These are phyloP conservation scores for Isabelozyma pseudorhagii DNA, from an alignment of 805 yeast genomes.

Conservation along the genomic window DNA sequence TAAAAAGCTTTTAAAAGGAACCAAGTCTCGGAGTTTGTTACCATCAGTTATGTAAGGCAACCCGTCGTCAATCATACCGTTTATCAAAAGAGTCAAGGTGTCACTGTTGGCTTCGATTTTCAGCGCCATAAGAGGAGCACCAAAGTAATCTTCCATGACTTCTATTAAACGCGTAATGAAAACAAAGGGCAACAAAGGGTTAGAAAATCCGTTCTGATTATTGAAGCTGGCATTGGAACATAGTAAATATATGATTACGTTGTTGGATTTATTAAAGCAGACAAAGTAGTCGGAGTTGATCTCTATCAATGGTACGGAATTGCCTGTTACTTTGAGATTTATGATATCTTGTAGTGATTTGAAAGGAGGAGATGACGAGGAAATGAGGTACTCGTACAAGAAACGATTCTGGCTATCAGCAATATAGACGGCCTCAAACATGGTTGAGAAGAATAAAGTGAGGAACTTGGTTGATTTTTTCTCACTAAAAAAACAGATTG, in stretches of 20 bases:
- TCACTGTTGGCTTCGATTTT: conserved; percentile 71
- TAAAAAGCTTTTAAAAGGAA: conserved; percentile 62
- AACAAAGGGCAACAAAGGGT: conserved; percentile 55
- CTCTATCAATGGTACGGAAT: conserved; percentile 18
- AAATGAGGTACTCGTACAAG: conserved; percentile 34
- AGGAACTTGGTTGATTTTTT: neutral
- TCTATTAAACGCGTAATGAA: conserved; percentile 50
- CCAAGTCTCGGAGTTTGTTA: conserved; percentile 63
- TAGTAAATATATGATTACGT: conserved; percentile 25
- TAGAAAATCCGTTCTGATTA: conserved; percentile 11
- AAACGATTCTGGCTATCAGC: conserved; percentile 31
- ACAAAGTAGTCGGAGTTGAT: conserved; percentile 28
- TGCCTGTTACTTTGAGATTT: neutral
- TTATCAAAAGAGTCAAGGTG: conserved; percentile 64
- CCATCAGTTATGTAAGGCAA: conserved; percentile 70
- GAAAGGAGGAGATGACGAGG: conserved; percentile 30
- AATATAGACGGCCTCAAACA: conserved; percentile 44
- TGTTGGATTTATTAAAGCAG: conserved; percentile 17
- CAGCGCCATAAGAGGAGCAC: conserved; percentile 48
- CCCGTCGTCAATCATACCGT: conserved; percentile 77
- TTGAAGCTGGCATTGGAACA: conserved; percentile 12
- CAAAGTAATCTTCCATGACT: conserved; percentile 58
- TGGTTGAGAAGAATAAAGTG: conserved; percentile 5
- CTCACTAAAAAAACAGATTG: neutral
- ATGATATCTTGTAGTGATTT: conserved; percentile 19